Evolutionary conservation across 768 basidiomycete species (phyloP), one percentile per base, ranked within the genome.

Genomic region (Tubosaeta sp.): DNA sequence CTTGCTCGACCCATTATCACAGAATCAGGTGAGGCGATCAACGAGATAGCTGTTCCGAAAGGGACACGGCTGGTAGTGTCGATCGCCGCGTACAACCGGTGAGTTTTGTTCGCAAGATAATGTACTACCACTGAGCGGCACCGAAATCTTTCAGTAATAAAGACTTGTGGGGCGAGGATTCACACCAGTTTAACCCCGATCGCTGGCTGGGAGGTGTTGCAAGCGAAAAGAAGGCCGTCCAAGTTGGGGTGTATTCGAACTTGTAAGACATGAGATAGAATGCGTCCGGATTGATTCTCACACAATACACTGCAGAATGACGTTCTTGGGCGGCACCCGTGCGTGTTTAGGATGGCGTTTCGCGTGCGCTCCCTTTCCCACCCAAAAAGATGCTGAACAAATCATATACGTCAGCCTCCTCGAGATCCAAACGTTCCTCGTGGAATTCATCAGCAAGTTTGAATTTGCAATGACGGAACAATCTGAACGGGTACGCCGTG

Each of bases 361-460:
- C 49, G 60, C 66, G 67, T 70, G 27, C 38, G 60, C 47, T n/a
- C 4, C 6, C 5, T 46, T 25, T 38, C 9, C 6, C 22, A 24
- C 31, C n/a, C 6, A 32, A 14, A 29, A 25, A 22, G 7, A 14
- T 24, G 18, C 47, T 51, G 22, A 50, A 40, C 38, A 32, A 2
- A 32, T 14, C 13, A 14, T 6, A 21, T 19, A 47, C 22, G 2
- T 34, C 55, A 72, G 70, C 6, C 56, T 82, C 0, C 59, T 74
- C 32, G 81, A 86, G 61, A 60, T 83, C 16, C 83, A 84, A 55
- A 71, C 76, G 0, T 82, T 86, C 64, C 58, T 84, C n/a, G 73
- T 78, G 19, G 81, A 83, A 57, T 67, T 81, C 18, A 49, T 84
- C 34, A 63, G 71, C 29, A 71, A 76, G 55, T 81, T 84, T 56